A percentile compares a stretch with the other conserved stretches of the same genome.
phyloP scores from a whole-genome alignment of 2,329 filamentous ascomycete genomes.

The Fusarium burgessii region DNA sequence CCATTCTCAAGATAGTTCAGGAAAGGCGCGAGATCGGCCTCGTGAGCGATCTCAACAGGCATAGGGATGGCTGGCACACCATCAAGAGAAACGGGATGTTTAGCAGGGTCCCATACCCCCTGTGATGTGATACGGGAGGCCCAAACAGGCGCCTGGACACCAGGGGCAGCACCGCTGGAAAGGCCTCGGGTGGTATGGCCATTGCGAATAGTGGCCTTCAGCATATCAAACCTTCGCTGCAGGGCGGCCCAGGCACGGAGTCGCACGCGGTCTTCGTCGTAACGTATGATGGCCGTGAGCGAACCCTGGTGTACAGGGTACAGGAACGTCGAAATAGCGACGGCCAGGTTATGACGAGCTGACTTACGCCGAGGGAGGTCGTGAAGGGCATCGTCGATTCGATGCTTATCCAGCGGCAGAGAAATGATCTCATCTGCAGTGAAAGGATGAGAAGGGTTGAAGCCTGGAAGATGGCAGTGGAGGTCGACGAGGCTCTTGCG shows the following conservation, averaged over 20 bases:
- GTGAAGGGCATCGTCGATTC: constrained; percentile 49
- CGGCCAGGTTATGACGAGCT: constrained; percentile 47
- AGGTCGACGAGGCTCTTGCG: constrained; percentile 48
- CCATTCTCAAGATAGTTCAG: constrained; percentile 49
- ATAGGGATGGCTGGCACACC: constrained; percentile 51
- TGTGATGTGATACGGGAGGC: constrained; percentile 50
- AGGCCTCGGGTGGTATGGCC: constrained; percentile 47
- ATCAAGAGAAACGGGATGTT: constrained; percentile 48
- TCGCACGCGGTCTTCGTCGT: constrained; percentile 53
- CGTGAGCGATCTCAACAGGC: constrained; percentile 50
- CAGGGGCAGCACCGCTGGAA: constrained; percentile 48
- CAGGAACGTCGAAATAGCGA: constrained; percentile 49
- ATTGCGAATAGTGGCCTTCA: constrained; percentile 50
- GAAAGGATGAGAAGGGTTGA: constrained; percentile 48
- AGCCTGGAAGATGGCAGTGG: constrained; percentile 41
- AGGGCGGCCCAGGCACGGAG: constrained; percentile 53
- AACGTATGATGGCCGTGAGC: constrained; percentile 53
- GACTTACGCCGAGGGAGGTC: constrained; percentile 53
- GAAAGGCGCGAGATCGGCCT: constrained; percentile 51
- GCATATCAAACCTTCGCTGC: constrained; percentile 52
- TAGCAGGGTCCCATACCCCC: constrained; percentile 51
- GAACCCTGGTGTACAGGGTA: constrained; percentile 52
- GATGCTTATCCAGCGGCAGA: constrained; percentile 49
- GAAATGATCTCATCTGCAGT: constrained; percentile 53
- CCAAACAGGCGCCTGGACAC: constrained; percentile 51